Percentiles rank a stretch among this genome's conserved stretches.
Evolutionary conservation across 2,329 filamentous ascomycete species (phyloP).

Genomic region (Neurospora sp.): DNA sequence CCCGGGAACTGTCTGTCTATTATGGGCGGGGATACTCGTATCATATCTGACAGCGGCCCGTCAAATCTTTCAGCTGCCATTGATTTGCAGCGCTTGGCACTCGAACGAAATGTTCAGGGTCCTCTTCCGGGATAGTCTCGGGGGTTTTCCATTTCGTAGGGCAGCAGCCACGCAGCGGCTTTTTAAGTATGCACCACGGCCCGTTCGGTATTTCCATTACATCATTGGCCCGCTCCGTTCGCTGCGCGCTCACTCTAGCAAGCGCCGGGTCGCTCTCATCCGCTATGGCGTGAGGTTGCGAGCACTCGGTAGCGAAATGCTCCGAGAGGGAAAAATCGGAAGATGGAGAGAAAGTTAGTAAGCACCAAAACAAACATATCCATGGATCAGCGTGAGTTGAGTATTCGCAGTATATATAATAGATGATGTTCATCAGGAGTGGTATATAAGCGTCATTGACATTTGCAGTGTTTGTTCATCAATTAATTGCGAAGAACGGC

Average conservation of each 20-base stretch:
- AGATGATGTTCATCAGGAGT: background rate
- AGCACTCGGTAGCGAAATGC: background rate
- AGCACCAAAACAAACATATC: background rate
- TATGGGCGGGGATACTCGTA: background rate
- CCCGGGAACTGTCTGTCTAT: background rate
- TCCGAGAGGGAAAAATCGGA: background rate
- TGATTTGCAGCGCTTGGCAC: background rate
- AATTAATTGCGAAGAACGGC: background rate
- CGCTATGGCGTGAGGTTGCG: background rate
- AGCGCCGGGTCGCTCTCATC: background rate
- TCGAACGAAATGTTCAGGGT: background rate
- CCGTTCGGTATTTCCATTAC: background rate
- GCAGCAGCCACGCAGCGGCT: background rate
- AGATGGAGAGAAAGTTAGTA: background rate
- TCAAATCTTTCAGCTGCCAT: background rate
- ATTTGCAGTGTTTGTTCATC: background rate
- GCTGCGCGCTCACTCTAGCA: background rate
- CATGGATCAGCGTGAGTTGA: background rate
- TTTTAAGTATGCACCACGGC: background rate
- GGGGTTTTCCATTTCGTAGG: background rate
- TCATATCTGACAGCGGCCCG: background rate
- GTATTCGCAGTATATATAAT: background rate
- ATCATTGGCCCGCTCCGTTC: background rate
- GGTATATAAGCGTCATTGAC: background rate
- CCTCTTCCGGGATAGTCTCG: background rate